Conservation (phyloP, 768 basidiomycete species). For the Podaxis sp. region DNA sequence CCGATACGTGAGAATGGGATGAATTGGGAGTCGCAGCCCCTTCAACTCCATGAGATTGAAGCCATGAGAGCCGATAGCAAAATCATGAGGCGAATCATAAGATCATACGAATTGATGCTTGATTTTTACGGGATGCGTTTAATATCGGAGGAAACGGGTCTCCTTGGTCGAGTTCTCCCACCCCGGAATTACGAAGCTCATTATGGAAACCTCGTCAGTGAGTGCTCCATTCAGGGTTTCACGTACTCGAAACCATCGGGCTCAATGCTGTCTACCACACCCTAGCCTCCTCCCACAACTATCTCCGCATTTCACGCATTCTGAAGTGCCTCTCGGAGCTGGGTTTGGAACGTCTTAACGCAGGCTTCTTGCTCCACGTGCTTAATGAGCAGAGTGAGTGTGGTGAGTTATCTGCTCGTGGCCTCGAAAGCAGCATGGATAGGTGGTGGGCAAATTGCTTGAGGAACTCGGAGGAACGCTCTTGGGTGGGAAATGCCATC, state of each 20-base stretch:
- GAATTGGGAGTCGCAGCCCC: slow-evolving; percentile 65
- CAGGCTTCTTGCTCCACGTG: slow-evolving; percentile 67
- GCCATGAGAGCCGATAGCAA: slow-evolving; percentile 49
- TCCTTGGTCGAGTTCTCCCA: slow-evolving; percentile 48
- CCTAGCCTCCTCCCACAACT: slow-evolving; percentile 68
- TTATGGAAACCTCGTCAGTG: slow-evolving; percentile 66
- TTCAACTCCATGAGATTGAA: slow-evolving; percentile 62
- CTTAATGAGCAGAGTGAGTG: slow-evolving; percentile 67
- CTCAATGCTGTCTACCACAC: neutral
- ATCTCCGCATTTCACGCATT: slow-evolving; percentile 74
- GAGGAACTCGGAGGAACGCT: slow-evolving; percentile 56
- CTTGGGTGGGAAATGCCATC: slow-evolving; percentile 52
- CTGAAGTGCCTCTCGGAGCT: slow-evolving; percentile 73
- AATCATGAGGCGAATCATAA: slow-evolving; percentile 48
- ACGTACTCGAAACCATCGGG: neutral
- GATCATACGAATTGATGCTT: slow-evolving; percentile 72
- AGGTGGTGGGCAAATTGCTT: slow-evolving; percentile 78
- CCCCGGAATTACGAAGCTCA: slow-evolving; percentile 50
- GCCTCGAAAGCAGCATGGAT: slow-evolving; percentile 64
- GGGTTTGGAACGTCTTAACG: slow-evolving; percentile 60
- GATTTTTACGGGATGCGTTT: slow-evolving; percentile 81
- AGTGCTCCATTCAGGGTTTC: slow-evolving; percentile 30
- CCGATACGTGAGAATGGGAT: slow-evolving; percentile 74
- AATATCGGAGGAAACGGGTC: slow-evolving; percentile 53
- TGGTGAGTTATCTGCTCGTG: slow-evolving; percentile 44